Base-by-base conservation (phyloP, 495 filamentous ascomycete genomes). In the Penicillium canescens region DNA sequence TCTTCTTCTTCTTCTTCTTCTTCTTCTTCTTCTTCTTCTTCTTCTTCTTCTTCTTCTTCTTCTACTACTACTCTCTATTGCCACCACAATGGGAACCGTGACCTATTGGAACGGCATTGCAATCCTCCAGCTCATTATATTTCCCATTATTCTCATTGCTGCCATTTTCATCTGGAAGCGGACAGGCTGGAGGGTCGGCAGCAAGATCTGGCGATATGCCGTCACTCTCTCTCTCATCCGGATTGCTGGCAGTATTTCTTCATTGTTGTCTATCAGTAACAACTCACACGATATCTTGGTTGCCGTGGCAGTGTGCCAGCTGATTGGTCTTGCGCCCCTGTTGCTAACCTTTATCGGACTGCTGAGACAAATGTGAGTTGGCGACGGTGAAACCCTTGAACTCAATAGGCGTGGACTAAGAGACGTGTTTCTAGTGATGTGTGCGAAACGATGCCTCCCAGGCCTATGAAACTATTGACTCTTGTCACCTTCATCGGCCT, bases 301-400 rank as follows among this genome's bases (percentile, higher is more conserved):
- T 47, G 57, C 63, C 16, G 50, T 44, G 4, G 44, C 41, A 8
- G 67, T 70, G 34, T 70, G 67, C 41, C 54, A 67, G 47, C 37
- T 70, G 34, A 70, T 70, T 42, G 67, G 67, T 3, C 51, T 70
- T 59, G 67, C 67, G 2, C 67, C 67, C 16, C 33, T 70, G 33
- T 16, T 70, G 8, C 52, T 70, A 4, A 56, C 57, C 16, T 70
- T 61, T 41, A 31, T 70, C 48, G 67, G 67, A 24, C n/a, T 70
- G 1, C 39, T 70, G 28, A 24, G 64, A 41, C 59, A 61, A 55
- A 70, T 67, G 67, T 70, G 26, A 65, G 66, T 65, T 31, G 28
- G 0, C 18, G 3, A 20, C n/a, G 16, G 12, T 12, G 28, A 37
- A 34, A 2, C n/a, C 20, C 20, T 31, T 12, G 1, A 31, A 5